Percentiles rank a stretch among this genome's conserved stretches.
Evolutionary conservation across 306 rosid genomes (phyloP).

Genomic region (Pueraria montana): DNA sequence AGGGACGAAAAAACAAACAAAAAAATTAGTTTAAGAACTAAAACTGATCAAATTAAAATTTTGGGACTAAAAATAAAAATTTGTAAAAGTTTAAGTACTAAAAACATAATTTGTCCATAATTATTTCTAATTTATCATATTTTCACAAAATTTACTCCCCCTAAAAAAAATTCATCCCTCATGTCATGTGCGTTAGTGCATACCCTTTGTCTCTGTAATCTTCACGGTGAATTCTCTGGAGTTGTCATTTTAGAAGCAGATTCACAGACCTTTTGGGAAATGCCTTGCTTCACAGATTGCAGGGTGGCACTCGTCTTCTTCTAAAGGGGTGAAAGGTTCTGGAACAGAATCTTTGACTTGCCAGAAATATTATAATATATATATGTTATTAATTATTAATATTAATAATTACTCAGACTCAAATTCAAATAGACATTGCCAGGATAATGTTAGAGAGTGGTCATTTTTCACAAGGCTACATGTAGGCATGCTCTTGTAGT

Average conservation of each 20-base stretch:
- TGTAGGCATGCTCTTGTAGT: constrained; percentile 36
- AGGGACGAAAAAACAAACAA: too few species aligned
- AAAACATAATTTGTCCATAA: too few species aligned
- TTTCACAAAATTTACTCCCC: too few species aligned
- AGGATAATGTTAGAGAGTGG: constrained; percentile 40
- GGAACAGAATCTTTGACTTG: constrained; percentile 42
- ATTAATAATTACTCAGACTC: neutral
- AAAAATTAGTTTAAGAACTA: too few species aligned
- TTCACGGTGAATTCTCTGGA: too few species aligned
- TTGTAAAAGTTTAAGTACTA: too few species aligned
- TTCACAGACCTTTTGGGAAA: constrained; percentile 35
- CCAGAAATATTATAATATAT: neutral
- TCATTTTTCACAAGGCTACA: constrained; percentile 40
- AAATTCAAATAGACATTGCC: constrained; percentile 35
- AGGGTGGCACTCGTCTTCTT: constrained; percentile 28
- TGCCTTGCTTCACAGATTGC: constrained; percentile 18
- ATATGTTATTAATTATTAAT: too few species aligned
- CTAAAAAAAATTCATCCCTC: too few species aligned
- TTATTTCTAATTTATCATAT: too few species aligned
- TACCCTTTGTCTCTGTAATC: neutral
- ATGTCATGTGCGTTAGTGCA: too few species aligned
- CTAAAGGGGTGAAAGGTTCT: constrained; percentile 31
- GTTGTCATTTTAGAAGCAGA: constrained; percentile 39
- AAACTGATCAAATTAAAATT: too few species aligned
- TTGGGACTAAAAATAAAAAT: too few species aligned